phyloP scores from a whole-genome alignment of 2,329 filamentous ascomycete species.

The Microdochium bolleyi region DNA sequence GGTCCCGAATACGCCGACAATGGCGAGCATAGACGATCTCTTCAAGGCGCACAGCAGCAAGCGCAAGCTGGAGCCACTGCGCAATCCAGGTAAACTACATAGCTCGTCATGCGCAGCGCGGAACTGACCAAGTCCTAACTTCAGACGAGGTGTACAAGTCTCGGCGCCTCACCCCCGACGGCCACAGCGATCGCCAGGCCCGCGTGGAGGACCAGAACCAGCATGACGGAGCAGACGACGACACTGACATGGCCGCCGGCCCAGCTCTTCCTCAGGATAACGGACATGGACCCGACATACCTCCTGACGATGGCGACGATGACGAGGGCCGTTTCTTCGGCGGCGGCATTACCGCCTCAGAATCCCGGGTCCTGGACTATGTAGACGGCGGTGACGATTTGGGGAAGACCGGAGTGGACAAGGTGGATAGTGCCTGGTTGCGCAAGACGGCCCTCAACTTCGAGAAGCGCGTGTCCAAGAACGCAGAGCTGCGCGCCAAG shows the following conservation, averaged over 20 bases:
- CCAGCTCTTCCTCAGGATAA: slow-evolving; percentile 37
- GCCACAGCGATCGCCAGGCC: slow-evolving; percentile 32
- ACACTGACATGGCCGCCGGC: slow-evolving; percentile 36
- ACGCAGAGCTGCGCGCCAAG: slow-evolving; percentile 72
- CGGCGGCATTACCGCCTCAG: slow-evolving; percentile 74
- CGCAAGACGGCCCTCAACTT: slow-evolving; percentile 74
- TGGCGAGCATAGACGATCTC: slow-evolving; percentile 52
- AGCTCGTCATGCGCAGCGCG: no score
- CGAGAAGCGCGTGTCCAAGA: slow-evolving; percentile 85
- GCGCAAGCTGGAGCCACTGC: slow-evolving; percentile 53
- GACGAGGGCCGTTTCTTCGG: slow-evolving; percentile 96
- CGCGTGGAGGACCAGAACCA: slow-evolving; percentile 35
- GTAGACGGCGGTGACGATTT: slow-evolving; percentile 50
- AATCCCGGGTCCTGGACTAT: slow-evolving; percentile 79
- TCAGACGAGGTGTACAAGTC: slow-evolving; percentile 58
- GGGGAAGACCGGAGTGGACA: slow-evolving; percentile 43
- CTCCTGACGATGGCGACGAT: slow-evolving; percentile 47
- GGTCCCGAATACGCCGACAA: slow-evolving; percentile 13
- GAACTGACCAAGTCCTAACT: no score
- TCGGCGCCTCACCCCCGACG: slow-evolving; percentile 40
- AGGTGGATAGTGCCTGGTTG: slow-evolving; percentile 78
- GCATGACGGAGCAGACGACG: slow-evolving; percentile 26
- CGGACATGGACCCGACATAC: slow-evolving; percentile 17
- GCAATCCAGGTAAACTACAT: slow-evolving; percentile 49
- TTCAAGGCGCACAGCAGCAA: slow-evolving; percentile 50